phyloP scores from a whole-genome alignment of 2,329 filamentous ascomycete genomes.

The Beauveria bassiana region DNA sequence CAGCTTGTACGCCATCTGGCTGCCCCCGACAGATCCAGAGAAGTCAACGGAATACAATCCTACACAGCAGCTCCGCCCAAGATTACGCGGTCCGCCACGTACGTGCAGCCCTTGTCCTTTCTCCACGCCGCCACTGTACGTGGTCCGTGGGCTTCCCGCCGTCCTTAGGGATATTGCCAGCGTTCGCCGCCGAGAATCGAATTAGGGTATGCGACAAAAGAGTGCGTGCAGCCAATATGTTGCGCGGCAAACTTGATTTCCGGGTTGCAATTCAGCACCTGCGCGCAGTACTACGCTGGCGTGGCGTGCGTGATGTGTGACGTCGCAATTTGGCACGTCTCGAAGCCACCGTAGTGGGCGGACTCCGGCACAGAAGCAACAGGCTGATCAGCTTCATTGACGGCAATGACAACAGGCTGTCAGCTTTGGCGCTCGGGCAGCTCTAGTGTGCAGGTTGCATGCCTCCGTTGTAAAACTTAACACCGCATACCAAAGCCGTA shows the following conservation, averaged over 20 bases:
- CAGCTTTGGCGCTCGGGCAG: not conserved
- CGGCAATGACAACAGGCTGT: constrained; percentile 14
- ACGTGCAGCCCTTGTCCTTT: constrained; percentile 16
- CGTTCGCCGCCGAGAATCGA: constrained; percentile 19
- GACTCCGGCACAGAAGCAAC: constrained; percentile 19
- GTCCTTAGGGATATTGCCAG: constrained; percentile 16
- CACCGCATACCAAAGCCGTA: constrained; percentile 18
- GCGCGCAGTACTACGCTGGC: constrained; percentile 17
- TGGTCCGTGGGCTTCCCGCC: constrained; percentile 16
- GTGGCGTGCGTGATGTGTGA: constrained; percentile 20
- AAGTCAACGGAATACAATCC: constrained; percentile 15
- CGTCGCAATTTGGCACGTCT: constrained; percentile 18
- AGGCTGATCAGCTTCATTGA: constrained; percentile 17
- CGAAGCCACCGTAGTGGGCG: constrained; percentile 18
- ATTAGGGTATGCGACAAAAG: constrained; percentile 17
- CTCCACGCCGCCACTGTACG: constrained; percentile 19
- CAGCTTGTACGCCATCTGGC: constrained; percentile 18
- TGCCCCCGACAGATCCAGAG: constrained; percentile 16
- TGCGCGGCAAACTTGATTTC: constrained; percentile 20
- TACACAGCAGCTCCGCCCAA: constrained; percentile 11
- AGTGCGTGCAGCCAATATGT: constrained; percentile 18
- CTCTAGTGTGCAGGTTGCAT: no score
- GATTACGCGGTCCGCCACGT: constrained; percentile 15
- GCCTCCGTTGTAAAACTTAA: constrained; percentile 21
- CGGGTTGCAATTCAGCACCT: constrained; percentile 18